Percentiles rank a stretch among this genome's conserved stretches.
Conservation (phyloP, 2,329 filamentous ascomycete species). For the Coniochaeta ligniaria region DNA sequence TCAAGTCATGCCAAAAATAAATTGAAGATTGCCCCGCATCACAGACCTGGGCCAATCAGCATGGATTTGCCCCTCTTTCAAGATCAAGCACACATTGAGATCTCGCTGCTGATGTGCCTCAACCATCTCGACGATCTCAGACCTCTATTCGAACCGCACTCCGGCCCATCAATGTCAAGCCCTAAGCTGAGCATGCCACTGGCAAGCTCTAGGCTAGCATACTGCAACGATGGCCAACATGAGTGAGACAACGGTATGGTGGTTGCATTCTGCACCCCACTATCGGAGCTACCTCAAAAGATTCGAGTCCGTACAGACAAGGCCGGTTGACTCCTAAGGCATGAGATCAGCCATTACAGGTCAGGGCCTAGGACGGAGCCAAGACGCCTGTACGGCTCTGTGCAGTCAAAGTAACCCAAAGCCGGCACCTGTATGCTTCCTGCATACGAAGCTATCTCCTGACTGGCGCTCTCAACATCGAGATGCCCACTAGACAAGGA, state of each 20-base stretch:
- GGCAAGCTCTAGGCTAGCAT: neutral
- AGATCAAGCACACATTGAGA: neutral
- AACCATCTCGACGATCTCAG: neutral
- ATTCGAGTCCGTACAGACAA: neutral
- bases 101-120: neutral
- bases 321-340: too few species aligned
- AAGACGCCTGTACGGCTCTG: neutral
- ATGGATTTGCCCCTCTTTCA: neutral
- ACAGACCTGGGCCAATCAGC: neutral
- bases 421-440: constrained; percentile 1
- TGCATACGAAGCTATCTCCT: neutral
- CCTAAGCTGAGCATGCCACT: neutral
- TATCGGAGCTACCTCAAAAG: neutral
- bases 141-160: neutral
- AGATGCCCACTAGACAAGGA: neutral
- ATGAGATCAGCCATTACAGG: neutral
- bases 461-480: neutral
- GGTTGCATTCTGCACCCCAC: neutral
- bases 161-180: neutral
- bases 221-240: neutral
- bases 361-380: neutral
- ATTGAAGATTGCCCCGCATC: constrained; percentile 3
- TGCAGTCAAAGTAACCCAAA: neutral
- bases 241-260: neutral
- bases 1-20: constrained; percentile 9